phyloP scores from a whole-genome alignment of 1,139 yeast genomes.

The Protomyces gravidus region DNA sequence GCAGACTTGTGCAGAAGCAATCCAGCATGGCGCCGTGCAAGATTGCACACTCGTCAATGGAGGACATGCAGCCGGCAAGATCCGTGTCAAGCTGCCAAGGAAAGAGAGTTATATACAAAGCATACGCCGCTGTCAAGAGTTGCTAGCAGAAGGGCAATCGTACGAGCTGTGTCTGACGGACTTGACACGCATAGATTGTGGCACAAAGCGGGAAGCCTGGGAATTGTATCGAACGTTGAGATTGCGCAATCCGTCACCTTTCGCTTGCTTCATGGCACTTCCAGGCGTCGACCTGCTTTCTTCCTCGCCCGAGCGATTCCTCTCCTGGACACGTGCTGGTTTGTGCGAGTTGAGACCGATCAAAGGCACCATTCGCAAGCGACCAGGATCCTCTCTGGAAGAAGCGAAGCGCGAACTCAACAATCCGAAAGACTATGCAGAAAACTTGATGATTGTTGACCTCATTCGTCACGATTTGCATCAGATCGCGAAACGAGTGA shows the following conservation, averaged over 20 bases:
- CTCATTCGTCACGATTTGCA: constrained; percentile 86
- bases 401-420: constrained; percentile 62
- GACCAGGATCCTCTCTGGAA: constrained; percentile 38
- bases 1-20: not conserved
- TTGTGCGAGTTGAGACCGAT: constrained; percentile 83
- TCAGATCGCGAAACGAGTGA: constrained; percentile 56
- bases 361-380: constrained; percentile 85
- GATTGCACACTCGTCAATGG: not conserved
- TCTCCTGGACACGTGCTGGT: constrained; percentile 61
- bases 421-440: constrained; percentile 92
- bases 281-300: constrained; percentile 68
- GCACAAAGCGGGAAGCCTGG: constrained; percentile 51
- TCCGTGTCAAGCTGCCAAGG: constrained; percentile 46
- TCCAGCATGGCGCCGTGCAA: constrained; percentile 1
- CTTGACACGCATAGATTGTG: constrained; percentile 53
- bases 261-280: constrained; percentile 73
- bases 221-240: constrained; percentile 69
- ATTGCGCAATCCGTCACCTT: constrained; percentile 83
- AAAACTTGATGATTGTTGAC: constrained; percentile 95
- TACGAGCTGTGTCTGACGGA: constrained; percentile 90
- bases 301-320: constrained; percentile 90
- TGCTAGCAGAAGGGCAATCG: constrained; percentile 76
- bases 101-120: constrained; percentile 53
- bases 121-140: constrained; percentile 63
- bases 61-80: not conserved